Base-by-base conservation (phyloP, 768 basidiomycete species). In the Saitozyma sp. region DNA sequence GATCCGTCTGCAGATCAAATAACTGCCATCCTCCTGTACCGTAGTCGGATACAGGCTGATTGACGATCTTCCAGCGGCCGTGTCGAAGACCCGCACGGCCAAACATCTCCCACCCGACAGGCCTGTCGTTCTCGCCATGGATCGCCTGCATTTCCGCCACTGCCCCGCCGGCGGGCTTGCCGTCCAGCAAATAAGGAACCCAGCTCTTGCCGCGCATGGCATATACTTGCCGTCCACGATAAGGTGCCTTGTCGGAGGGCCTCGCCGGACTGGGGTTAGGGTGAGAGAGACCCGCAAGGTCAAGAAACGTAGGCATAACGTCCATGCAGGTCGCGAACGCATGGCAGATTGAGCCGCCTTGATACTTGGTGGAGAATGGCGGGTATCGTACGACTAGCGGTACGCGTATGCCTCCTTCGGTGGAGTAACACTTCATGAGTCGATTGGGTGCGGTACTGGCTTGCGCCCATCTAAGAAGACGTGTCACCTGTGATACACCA, bases 291-390 rank as follows among this genome's bases (percentile, higher is more conserved):
- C 38, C 59, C 45, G 13, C 58, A 45, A 29, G 39, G 59, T 54
- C 16, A 17, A 73, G 58, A n/a, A 77, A 19, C 6, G 77, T 78
- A 3, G 75, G 77, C 11, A 72, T 41, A 10, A 78, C 62, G 53
- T 78, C 77, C 77, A 78, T 78, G 52, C 68, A 63, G 0, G 76
- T 78, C 3, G 76, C 69, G 62, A 78, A 78, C 14, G 67, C 66
- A 46, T 73, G 72, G 1, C 59, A 56, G n/a, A 67, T 52, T 2
- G 39, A 8, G 11, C 62, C 59, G 11, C 49, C 20, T 3, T 40
- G 14, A 10, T 50, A 3, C 11, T 57, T 54, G 13, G 56, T 29
- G 37, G 19, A 41, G 19, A 68, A 59, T 8, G 49, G 10, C 1
- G 76, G 76, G 49, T 64, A 70, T 8, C 64, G 58, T 3, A 78